Evolutionary conservation across 2,329 filamentous ascomycete species (phyloP).

Genomic region (Exophiala xenobiotica): DNA sequence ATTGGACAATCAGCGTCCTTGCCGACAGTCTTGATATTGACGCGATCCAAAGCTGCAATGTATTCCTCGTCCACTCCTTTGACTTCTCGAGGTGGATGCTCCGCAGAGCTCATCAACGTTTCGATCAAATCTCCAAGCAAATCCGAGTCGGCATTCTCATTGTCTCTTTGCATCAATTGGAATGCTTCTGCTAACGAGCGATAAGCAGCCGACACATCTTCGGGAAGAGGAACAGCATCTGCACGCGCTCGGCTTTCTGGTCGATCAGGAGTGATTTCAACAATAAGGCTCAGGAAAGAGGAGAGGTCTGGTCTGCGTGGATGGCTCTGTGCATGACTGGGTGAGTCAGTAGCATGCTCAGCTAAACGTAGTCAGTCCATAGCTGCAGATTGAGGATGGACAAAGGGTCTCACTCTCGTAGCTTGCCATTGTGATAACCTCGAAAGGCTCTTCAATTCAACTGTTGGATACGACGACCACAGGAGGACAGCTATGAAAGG

Average conservation of each 20-base stretch:
- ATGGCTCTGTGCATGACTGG: slow-evolving; percentile 26
- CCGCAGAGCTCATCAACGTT: slow-evolving; percentile 54
- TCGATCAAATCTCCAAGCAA: slow-evolving; percentile 58
- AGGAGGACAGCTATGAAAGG: no score
- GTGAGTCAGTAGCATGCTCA: slow-evolving; percentile 29
- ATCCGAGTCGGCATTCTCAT: slow-evolving; percentile 39
- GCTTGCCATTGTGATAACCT: slow-evolving; percentile 26
- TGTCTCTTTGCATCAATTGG: slow-evolving; percentile 54
- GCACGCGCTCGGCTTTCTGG: slow-evolving; percentile 51
- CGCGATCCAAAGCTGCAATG: slow-evolving; percentile 30
- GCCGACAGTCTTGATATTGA: slow-evolving; percentile 31
- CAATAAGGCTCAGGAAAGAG: slow-evolving; percentile 63
- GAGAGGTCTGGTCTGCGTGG: slow-evolving; percentile 62
- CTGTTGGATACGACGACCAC: no score
- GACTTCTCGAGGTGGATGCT: slow-evolving; percentile 59
- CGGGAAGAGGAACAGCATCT: slow-evolving; percentile 60
- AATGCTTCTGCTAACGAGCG: slow-evolving; percentile 62
- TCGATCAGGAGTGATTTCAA: slow-evolving; percentile 55
- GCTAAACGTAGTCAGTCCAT: slow-evolving; percentile 18
- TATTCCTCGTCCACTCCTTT: slow-evolving; percentile 59
- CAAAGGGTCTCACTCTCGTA: slow-evolving; percentile 29
- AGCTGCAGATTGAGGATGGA: background rate
- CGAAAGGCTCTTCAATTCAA: no score
- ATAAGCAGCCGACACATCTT: slow-evolving; percentile 60
- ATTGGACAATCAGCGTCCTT: slow-evolving; percentile 49